Percentiles rank a stretch among this genome's conserved stretches.
Conservation (phyloP, 805 yeast genomes). For the Lachancea nothofagi region DNA sequence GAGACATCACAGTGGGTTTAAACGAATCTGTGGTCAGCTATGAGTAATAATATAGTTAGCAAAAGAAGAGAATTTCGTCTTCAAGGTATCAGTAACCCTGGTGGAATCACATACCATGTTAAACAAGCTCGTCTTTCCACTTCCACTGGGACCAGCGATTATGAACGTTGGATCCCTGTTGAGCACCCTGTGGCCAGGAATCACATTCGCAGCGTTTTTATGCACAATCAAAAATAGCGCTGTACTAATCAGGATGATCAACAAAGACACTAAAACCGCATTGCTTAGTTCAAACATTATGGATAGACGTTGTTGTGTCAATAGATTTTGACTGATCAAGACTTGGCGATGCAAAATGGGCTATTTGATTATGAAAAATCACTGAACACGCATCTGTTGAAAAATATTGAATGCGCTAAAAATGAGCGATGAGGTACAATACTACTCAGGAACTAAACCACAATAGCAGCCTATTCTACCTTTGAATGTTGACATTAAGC, state of each 20-base stretch:
- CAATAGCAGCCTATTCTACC: not conserved
- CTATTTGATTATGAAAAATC: too few relatives aligned
- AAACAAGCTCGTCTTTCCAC: conserved; percentile 64
- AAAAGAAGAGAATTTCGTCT: too few relatives aligned
- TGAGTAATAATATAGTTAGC: not conserved
- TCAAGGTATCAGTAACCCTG: not conserved
- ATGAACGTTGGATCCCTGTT: conserved; percentile 47
- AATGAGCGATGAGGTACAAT: not conserved
- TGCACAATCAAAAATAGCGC: conserved; percentile 17
- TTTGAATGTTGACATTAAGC: not conserved
- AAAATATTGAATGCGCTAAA: not conserved
- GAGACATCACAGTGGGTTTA: conserved; percentile 45
- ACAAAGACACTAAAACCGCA: conserved; percentile 15
- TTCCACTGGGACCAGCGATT: conserved; percentile 56
- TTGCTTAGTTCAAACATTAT: conserved; percentile 7
- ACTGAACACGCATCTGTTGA: not conserved
- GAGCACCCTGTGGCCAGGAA: conserved; percentile 12
- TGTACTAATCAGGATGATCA: conserved; percentile 18
- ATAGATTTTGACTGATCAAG: too few relatives aligned
- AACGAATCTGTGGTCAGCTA: conserved; percentile 27
- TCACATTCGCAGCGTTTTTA: conserved; percentile 14
- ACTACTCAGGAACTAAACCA: not conserved
- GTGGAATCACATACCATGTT: conserved; percentile 20
- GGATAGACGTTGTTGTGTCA: not conserved
- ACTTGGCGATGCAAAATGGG: too few relatives aligned